Evolutionary conservation across 2,329 filamentous ascomycete genomes (phyloP).

Genomic region (Eutypella sp.): DNA sequence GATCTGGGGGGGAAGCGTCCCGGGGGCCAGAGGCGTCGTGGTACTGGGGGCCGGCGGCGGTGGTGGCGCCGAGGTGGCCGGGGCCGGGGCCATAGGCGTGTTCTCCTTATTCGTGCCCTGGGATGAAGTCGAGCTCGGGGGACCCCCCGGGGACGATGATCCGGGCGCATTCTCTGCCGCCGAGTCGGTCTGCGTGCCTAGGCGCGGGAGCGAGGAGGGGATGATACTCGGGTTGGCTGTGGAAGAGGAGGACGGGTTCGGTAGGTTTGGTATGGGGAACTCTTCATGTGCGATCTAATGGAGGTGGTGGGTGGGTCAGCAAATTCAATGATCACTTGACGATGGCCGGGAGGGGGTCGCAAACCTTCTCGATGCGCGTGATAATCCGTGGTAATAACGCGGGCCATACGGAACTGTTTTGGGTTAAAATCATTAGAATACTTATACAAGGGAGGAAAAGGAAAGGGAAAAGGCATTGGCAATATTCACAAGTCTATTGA

Average conservation of each 20-base stretch:
- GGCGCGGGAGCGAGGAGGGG: conserved; percentile 28
- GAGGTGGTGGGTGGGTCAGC: conserved; percentile 3
- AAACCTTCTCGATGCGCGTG: conserved; percentile 46
- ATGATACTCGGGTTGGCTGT: no score
- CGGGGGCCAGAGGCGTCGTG: conserved; percentile 28
- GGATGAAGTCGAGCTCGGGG: conserved; percentile 33
- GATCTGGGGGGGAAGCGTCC: conserved; percentile 59
- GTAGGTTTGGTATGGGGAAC: conserved; percentile 66
- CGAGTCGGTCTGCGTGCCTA: conserved; percentile 31
- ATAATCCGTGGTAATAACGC: conserved; percentile 32
- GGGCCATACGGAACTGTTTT: conserved; percentile 33
- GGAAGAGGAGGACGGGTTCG: conserved; percentile 30
- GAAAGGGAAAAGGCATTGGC: not conserved
- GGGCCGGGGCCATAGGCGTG: conserved; percentile 22
- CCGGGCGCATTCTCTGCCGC: conserved; percentile 38
- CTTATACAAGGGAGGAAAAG: not conserved
- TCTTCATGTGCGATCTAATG: conserved; percentile 67
- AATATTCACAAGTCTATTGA: conserved; percentile 50
- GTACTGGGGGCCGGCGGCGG: conserved; percentile 29
- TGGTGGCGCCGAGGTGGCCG: conserved; percentile 29
- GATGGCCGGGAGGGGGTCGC: conserved; percentile 37
- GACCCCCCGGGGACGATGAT: conserved; percentile 39
- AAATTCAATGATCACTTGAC: not conserved
- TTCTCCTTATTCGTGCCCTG: conserved; percentile 68
- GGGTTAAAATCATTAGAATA: conserved; percentile 13